Conservation (phyloP, 306 rosid species). For the Hippophae tibetana region DNA sequence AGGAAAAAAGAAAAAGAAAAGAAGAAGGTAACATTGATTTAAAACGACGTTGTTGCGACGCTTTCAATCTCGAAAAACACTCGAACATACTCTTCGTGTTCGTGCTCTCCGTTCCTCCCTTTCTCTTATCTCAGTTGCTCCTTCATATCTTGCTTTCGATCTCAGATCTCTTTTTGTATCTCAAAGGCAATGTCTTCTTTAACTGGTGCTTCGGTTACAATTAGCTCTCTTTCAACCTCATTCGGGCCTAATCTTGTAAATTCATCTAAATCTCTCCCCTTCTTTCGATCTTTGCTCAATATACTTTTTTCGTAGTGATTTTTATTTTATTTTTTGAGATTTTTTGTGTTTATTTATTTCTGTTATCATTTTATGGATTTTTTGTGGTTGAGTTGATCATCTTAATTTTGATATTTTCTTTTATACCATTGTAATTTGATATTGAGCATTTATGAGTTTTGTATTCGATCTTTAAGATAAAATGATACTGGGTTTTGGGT, state of each 20-base stretch:
- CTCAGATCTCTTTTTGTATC: conserved; percentile 25
- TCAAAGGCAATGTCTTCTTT: conserved; percentile 36
- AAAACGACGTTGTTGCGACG: conserved; percentile 10
- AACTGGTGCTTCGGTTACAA: conserved; percentile 29
- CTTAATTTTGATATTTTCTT: no score
- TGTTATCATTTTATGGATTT: not conserved
- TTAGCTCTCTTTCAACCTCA: conserved; percentile 14
- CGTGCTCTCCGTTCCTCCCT: conserved; percentile 37
- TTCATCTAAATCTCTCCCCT: not conserved
- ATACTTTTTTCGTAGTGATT: not conserved
- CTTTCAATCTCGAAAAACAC: not conserved
- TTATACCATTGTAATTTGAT: no score
- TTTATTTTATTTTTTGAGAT: not conserved
- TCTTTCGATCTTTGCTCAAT: not conserved
- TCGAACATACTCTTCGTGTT: conserved; percentile 31
- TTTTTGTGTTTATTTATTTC: not conserved
- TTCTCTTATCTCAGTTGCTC: conserved; percentile 7
- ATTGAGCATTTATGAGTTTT: no score
- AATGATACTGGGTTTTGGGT: no score
- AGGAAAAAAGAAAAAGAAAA: not conserved
- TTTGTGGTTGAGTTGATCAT: not conserved
- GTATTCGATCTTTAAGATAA: no score
- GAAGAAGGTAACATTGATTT: not conserved
- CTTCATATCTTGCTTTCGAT: conserved; percentile 2
- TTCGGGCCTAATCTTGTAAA: conserved; percentile 35